Conservation (phyloP, 768 basidiomycete genomes). For the Termitomyces sp. region DNA sequence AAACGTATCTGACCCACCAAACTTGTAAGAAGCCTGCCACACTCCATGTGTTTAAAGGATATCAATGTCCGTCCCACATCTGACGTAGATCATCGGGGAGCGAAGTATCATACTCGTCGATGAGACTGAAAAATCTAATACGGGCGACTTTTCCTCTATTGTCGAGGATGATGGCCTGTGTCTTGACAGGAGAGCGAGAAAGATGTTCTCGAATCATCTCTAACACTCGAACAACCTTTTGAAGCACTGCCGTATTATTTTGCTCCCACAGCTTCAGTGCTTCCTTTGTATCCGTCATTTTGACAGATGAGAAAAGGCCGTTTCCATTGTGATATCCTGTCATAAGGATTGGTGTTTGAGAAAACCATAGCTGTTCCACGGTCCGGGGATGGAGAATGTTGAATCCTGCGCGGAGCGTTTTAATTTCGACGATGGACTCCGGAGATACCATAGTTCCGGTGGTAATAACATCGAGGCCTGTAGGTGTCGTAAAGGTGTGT, state of each 20-base stretch:
- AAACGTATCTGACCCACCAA: background rate
- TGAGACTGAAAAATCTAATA: constrained; percentile 9
- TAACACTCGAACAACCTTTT: constrained; percentile 12
- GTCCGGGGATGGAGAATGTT: background rate
- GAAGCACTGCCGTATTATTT: constrained; percentile 7
- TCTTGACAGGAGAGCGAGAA: constrained; percentile 8
- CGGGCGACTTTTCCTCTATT: background rate
- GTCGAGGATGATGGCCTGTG: constrained; percentile 7
- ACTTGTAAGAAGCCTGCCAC: background rate
- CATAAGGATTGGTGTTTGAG: constrained; percentile 14
- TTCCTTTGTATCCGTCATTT: constrained; percentile 2
- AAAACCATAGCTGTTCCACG: constrained; percentile 17
- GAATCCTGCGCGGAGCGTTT: constrained; percentile 9
- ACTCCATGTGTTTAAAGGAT: background rate
- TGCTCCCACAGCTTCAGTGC: constrained; percentile 11
- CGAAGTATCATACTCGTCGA: constrained; percentile 7
- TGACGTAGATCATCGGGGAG: constrained; percentile 10
- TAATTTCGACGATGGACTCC: constrained; percentile 15
- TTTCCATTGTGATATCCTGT: constrained; percentile 15
- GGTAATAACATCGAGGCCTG: constrained; percentile 5
- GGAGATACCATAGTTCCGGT: constrained; percentile 9
- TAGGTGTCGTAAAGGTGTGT: constrained; percentile 1
- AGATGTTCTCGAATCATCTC: constrained; percentile 13
- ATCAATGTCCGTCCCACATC: background rate
- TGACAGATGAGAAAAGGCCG: constrained; percentile 11